These are phyloP conservation scores for Candida khao-thaluensis DNA, from an alignment of 805 yeast species.

Conservation along the genomic window DNA sequence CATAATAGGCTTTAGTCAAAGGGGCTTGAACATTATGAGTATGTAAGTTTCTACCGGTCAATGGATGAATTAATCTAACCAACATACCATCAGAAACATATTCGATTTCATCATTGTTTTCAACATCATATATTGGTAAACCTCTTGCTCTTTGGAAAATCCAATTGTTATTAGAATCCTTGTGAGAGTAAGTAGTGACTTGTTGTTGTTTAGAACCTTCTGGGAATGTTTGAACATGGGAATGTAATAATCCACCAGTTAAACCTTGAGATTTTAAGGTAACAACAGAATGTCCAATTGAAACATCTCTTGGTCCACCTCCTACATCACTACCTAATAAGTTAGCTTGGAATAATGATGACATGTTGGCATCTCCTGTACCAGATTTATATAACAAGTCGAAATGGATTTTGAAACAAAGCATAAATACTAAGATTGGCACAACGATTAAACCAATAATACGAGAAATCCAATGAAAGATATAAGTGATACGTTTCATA, in stretches of 20 bases:
- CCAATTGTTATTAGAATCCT: conserved; percentile 47
- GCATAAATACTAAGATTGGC: conserved; percentile 61
- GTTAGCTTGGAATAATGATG: conserved; percentile 79
- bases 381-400: conserved; percentile 72
- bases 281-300: conserved; percentile 48
- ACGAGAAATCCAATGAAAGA: conserved; percentile 67
- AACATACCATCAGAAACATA: conserved; percentile 56
- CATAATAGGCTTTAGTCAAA: conserved; percentile 51
- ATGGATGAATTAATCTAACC: conserved; percentile 61
- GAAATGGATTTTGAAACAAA: conserved; percentile 73
- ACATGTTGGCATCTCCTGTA: conserved; percentile 78
- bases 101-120: conserved; percentile 31
- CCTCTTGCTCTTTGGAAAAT: conserved; percentile 49
- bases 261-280: conserved; percentile 44
- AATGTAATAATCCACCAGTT: conserved; percentile 46
- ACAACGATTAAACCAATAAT: conserved; percentile 58
- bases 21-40: conserved; percentile 69
- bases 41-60: conserved; percentile 66
- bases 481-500: conserved; percentile 49
- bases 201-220: conserved; percentile 50
- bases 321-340: conserved; percentile 61
- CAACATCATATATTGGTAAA: conserved; percentile 30
- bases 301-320: conserved; percentile 67
- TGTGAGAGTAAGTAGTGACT: conserved; percentile 47
- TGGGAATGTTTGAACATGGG: conserved; percentile 47